Conservation (phyloP, 2,329 filamentous ascomycete genomes). For the Neoarthrinium moseri region DNA sequence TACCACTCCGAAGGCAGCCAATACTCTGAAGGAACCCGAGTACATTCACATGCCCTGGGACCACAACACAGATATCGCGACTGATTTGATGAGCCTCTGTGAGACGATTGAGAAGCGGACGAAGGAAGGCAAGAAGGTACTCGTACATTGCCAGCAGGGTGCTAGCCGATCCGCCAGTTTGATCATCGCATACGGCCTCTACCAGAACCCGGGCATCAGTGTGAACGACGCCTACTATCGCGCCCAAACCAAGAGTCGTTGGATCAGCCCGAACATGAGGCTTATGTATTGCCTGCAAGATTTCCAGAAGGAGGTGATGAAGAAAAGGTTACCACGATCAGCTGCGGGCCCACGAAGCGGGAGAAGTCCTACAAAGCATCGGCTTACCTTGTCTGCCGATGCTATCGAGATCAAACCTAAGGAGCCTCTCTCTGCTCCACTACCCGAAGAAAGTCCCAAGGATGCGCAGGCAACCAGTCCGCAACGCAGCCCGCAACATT, state of each 20-base stretch:
- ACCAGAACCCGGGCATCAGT: constrained; percentile 71
- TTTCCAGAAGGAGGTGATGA: constrained; percentile 65
- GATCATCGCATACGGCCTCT: constrained; percentile 83
- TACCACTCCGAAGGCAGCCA: constrained; percentile 54
- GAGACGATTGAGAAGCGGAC: constrained; percentile 73
- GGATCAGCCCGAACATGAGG: constrained; percentile 92
- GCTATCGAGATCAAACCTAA: constrained; percentile 51
- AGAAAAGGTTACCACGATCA: constrained; percentile 45
- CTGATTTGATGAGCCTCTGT: constrained; percentile 72
- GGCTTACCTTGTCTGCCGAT: constrained; percentile 59
- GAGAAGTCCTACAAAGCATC: constrained; percentile 59
- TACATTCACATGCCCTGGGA: constrained; percentile 89
- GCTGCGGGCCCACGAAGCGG: constrained; percentile 49
- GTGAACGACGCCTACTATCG: constrained; percentile 83
- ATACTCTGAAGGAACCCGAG: constrained; percentile 57
- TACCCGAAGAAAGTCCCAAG: constrained; percentile 53
- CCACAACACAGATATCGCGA: constrained; percentile 82
- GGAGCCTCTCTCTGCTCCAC: constrained; percentile 60
- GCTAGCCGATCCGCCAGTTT: constrained; percentile 82
- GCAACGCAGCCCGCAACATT: constrained; percentile 43
- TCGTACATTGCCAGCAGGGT: constrained; percentile 84
- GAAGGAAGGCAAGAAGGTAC: constrained; percentile 71
- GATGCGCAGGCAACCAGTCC: constrained; percentile 37
- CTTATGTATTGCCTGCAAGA: constrained; percentile 87
- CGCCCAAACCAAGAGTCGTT: constrained; percentile 77